Conservation (phyloP, 805 yeast genomes). For the Zygosaccharomyces siamensis region DNA sequence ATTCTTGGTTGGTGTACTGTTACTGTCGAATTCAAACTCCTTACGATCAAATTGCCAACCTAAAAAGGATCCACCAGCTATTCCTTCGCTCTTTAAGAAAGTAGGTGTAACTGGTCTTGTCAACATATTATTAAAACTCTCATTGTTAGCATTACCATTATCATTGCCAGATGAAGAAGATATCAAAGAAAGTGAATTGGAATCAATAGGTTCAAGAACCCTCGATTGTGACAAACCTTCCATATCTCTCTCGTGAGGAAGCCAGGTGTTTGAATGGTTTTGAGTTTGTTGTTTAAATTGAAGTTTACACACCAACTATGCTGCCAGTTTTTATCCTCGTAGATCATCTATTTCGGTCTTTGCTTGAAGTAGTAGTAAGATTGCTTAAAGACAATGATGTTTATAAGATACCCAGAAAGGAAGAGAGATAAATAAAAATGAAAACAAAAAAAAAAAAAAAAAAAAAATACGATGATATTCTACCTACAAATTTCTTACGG, state of each 20-base stretch:
- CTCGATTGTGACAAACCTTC: conserved; percentile 14
- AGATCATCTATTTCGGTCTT: background rate
- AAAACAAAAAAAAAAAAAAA: too few relatives aligned
- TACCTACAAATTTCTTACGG: conserved; percentile 17
- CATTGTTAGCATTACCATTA: conserved; percentile 10
- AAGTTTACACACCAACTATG: background rate
- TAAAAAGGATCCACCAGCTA: conserved; percentile 11
- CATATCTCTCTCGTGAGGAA: conserved; percentile 2
- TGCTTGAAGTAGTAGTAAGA: background rate
- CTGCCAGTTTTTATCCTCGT: background rate
- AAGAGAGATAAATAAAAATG: conserved; percentile 1
- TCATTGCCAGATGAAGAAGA: conserved; percentile 21
- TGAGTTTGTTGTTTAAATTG: background rate
- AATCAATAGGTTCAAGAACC: conserved; percentile 27
- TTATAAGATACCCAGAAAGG: conserved; percentile 12
- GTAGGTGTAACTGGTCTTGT: conserved; percentile 17
- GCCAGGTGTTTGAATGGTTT: background rate
- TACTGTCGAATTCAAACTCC: conserved; percentile 30
- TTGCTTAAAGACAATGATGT: conserved; percentile 2
- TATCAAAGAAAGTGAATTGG: conserved; percentile 25
- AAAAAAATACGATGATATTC: background rate
- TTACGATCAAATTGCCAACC: conserved; percentile 28
- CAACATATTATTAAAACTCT: conserved; percentile 8
- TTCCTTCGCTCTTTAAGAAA: conserved; percentile 13
- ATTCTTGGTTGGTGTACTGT: conserved; percentile 31